phyloP scores from a whole-genome alignment of 2,329 filamentous ascomycete genomes.

The Ophiocordyceps sinensis region DNA sequence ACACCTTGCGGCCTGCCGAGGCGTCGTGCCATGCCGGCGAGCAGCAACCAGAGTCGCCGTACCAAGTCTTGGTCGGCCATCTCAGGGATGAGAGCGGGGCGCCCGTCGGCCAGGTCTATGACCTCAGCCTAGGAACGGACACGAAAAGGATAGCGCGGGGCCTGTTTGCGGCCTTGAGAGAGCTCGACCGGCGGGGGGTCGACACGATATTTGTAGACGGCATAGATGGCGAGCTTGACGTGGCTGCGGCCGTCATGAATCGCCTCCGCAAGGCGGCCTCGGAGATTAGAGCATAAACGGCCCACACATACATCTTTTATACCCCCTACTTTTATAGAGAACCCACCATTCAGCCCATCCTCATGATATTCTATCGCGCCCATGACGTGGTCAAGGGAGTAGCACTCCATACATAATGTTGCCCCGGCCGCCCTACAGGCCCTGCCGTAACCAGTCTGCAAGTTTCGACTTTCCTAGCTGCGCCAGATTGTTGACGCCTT shows the following conservation, averaged over 20 bases:
- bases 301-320: constrained; percentile 5
- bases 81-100: constrained; percentile 19
- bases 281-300: constrained; percentile 31
- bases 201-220: constrained; percentile 87
- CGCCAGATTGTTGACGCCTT: constrained; percentile 86
- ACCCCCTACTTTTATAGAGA: constrained; percentile 5
- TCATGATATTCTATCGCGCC: neutral
- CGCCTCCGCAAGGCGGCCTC: constrained; percentile 64
- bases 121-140: constrained; percentile 58
- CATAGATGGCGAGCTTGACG: constrained; percentile 62
- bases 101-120: constrained; percentile 35
- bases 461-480: constrained; percentile 88
- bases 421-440: constrained; percentile 35
- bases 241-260: constrained; percentile 80
- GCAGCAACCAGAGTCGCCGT: constrained; percentile 16
- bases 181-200: constrained; percentile 66
- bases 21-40: constrained; percentile 4
- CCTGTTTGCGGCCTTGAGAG: constrained; percentile 74
- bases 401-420: neutral
- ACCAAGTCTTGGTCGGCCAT: constrained; percentile 25
- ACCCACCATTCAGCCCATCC: constrained; percentile 2
- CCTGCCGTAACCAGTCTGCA: constrained; percentile 80
- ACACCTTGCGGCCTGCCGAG: constrained; percentile 10
- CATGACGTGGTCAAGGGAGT: neutral
- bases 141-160: constrained; percentile 67